Base-by-base conservation (phyloP, 1,284 basidiomycete species). In the Mrakiaceae sp. region DNA sequence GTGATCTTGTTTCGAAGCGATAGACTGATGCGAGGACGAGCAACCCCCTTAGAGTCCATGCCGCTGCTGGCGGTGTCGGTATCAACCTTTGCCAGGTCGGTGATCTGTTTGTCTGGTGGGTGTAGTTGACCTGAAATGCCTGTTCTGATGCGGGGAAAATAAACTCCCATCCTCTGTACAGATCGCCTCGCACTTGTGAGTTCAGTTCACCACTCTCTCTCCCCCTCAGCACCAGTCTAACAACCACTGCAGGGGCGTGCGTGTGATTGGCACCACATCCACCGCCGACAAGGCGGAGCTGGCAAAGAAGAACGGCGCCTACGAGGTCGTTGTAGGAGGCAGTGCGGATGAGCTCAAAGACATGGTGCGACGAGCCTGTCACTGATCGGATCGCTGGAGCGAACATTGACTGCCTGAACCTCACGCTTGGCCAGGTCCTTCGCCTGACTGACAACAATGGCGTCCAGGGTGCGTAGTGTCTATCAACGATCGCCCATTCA, bases 181-280 rank as follows among this genome's bases (percentile, higher is more conserved):
- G 80, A 78, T 70, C 78, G 83, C 67, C 55, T 74, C 73, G 52
- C 71, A 78, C 60, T 70, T 79, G 51, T 27, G 27, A 27, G 27
- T 27, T 27, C 27, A 27, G 27, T 27, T 27, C 27, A 27, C 27
- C 27, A 27, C 27, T 27, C 27, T 27, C 27, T 27, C 27, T 27
- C 27, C 27, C 27, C 27, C 27, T 27, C 27, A 27, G 27, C 27
- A 27, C 27, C 27, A 27, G 27, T 27, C 27, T 27, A 27, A 27
- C 27, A 27, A 27, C 27, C 1, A 27, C 27, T 27, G 27, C 27
- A 27, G 27, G 27, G 94, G 95, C 12, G 93, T 88, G 1, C 86
- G 84, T 9, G 90, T 97, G 40, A 96, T 98, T 70, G 95, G 90
- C 2, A 97, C 93, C n/a, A 90, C 89, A 1, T 95, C 91, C 2